Evolutionary conservation across 352 stramenopile species (phyloP).

Genomic region (Phytophthora citrophthora): DNA sequence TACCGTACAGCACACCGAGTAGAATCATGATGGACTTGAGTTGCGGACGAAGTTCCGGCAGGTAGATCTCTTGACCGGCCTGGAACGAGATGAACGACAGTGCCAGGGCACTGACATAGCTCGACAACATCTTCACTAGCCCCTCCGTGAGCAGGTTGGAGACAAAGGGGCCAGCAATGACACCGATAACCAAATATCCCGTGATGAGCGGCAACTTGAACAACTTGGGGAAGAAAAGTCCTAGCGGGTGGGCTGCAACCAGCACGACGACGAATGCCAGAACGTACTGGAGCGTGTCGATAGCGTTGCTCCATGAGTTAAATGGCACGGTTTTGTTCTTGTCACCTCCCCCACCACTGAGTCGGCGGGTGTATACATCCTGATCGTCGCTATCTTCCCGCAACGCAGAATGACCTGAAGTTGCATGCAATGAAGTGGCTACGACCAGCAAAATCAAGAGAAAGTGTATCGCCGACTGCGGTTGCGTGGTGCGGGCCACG

Average conservation of each 20-base stretch:
- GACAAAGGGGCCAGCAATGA: constrained; percentile 61
- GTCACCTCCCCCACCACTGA: constrained; percentile 24
- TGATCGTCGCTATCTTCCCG: constrained; percentile 21
- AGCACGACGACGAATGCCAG: constrained; percentile 64
- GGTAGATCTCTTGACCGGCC: constrained; percentile 69
- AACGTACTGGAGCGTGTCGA: constrained; percentile 50
- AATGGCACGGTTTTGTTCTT: constrained; percentile 52
- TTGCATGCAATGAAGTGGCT: constrained; percentile 15
- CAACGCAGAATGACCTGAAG: constrained; percentile 15
- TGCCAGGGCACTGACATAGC: constrained; percentile 59
- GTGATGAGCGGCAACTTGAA: constrained; percentile 73
- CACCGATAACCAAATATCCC: constrained; percentile 65
- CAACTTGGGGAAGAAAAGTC: constrained; percentile 60
- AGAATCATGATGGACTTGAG: constrained; percentile 64
- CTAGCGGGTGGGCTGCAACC: constrained; percentile 58
- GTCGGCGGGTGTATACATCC: constrained; percentile 7
- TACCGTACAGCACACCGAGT: constrained; percentile 49
- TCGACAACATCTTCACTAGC: constrained; percentile 48
- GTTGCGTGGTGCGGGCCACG: constrained; percentile 14
- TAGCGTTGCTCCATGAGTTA: constrained; percentile 41
- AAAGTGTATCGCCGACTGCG: constrained; percentile 14
- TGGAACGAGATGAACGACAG: constrained; percentile 81
- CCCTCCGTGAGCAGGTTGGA: constrained; percentile 46
- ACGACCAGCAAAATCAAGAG: constrained; percentile 22
- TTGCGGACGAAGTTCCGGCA: constrained; percentile 60